Evolutionary conservation across 192 early-diverging fungal species (phyloP), one percentile per base, ranked within the genome.

Genomic region (Podochytrium sp.): DNA sequence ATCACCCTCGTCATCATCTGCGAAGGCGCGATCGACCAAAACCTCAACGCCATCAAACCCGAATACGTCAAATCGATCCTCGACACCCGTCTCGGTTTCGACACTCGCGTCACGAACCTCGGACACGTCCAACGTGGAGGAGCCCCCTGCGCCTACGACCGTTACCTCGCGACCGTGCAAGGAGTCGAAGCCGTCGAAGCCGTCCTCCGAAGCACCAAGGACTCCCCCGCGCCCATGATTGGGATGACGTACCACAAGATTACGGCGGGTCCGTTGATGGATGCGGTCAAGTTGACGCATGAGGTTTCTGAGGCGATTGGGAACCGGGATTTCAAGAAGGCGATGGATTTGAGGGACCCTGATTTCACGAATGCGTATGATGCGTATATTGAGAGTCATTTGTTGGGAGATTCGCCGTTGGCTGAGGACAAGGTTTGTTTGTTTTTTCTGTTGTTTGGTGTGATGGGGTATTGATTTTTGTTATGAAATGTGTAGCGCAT

Each of bases 71-170:
- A 89, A 75, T 90, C 94, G 47, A 83, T 97, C 35, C 81, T 99
- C 61, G 86, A 91, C 5, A 83, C 91, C 29, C 84, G 91, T 10
- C 78, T 97, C 37, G 88, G 89, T 42, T 84, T 96, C 47, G 97
- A 99, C 79, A 97, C 95, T 5, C 90, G 97, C 7, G 95, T 98
- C 64, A 99, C 97, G 3, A 93, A 87, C 25, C 81, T 99, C 40
- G 97, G 97, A 14, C 97, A 99, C 71, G 92, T 96, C 33, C 97
- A 99, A 82, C 87, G 97, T 52, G 97, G 97, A 75, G 97, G 97
- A 12, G 85, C 89, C 5, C 95, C 97, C 10, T 90, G 90, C 72
- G 91, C 91, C 38, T 97, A 88, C 80, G 97, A 99, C 81, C 89
- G 97, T 37, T 95, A 92, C 76, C 77, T 98, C 80, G 95, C 92